These are phyloP conservation scores for Mycena galopus DNA, from an alignment of 768 basidiomycete genomes.

Conservation along the genomic window DNA sequence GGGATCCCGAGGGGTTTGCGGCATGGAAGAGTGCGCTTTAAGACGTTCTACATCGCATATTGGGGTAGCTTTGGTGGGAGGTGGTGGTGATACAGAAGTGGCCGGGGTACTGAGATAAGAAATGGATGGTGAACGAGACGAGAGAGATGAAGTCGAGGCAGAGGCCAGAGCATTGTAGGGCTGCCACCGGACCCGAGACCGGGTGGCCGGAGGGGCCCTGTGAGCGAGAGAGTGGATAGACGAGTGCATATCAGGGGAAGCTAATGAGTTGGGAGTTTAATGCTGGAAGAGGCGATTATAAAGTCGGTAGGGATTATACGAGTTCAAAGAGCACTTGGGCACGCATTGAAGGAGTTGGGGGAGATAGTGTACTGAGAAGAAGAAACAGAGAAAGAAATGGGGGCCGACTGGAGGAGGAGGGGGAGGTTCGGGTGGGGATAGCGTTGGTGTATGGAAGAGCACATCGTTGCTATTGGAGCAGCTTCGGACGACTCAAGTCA, in stretches of 20 bases:
- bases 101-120: constrained; percentile 71
- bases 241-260: constrained; percentile 32
- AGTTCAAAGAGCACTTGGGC: constrained; percentile 52
- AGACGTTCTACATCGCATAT: constrained; percentile 49
- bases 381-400: constrained; percentile 37
- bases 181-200: constrained; percentile 84
- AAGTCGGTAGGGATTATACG: constrained; percentile 46
- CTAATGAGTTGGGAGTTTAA: constrained; percentile 46
- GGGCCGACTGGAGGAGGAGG: constrained; percentile 42
- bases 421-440: constrained; percentile 35
- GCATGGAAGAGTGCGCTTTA: constrained; percentile 35
- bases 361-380: constrained; percentile 36
- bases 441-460: constrained; percentile 42
- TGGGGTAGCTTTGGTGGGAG: constrained; percentile 51
- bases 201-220: constrained; percentile 76
- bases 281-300: constrained; percentile 40
- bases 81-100: constrained; percentile 64
- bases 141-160: constrained; percentile 52
- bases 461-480: constrained; percentile 27
- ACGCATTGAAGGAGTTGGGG: constrained; percentile 48
- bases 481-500: constrained; percentile 37
- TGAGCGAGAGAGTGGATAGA: constrained; percentile 67
- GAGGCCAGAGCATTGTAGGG: constrained; percentile 70
- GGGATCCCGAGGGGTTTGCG: constrained; percentile 50
- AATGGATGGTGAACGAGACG: constrained; percentile 55